Percentiles rank a stretch among this genome's conserved stretches.
Evolutionary conservation across 352 stramenopile genomes (phyloP).

Genomic region (Pythium chondricola): DNA sequence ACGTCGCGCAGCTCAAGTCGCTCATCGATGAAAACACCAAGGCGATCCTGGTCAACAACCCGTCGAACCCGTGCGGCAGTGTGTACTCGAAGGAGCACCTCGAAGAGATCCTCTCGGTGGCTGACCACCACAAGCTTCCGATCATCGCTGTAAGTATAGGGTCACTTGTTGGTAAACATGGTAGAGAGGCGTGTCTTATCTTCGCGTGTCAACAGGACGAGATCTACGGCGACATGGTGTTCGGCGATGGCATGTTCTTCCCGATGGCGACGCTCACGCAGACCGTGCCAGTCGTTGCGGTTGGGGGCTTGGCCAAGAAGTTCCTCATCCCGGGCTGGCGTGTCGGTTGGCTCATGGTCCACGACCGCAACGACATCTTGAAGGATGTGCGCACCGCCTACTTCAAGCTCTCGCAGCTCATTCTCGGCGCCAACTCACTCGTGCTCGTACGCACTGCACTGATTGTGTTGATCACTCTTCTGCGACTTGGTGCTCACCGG

Average conservation of each 20-base stretch:
- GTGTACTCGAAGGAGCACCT: constrained; percentile 89
- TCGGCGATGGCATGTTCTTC: constrained; percentile 66
- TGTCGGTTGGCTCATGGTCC: constrained; percentile 93
- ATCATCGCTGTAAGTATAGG: too few relatives aligned
- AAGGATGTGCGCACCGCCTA: constrained; percentile 85
- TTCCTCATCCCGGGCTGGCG: constrained; percentile 95
- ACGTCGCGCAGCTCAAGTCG: constrained; percentile 89
- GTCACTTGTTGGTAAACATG: too few relatives aligned
- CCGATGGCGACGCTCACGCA: constrained; percentile 79
- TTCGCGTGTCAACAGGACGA: too few relatives aligned
- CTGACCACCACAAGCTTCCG: constrained; percentile 84
- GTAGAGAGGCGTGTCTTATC: too few relatives aligned
- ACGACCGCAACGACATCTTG: constrained; percentile 81
- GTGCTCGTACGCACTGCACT: constrained; percentile 42
- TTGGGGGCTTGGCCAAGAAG: constrained; percentile 92
- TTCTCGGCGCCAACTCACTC: constrained; percentile 89
- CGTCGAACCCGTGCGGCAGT: constrained; percentile 91
- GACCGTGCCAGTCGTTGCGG: constrained; percentile 72
- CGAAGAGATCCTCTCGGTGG: constrained; percentile 64
- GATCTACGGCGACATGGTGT: constrained; percentile 84
- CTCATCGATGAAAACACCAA: constrained; percentile 83
- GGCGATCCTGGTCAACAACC: constrained; percentile 95
- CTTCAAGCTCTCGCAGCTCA: constrained; percentile 90
- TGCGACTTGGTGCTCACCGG: neutral
- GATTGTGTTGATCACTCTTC: neutral